Evolutionary conservation across 768 basidiomycete genomes (phyloP).

Genomic region (Boletus eberwhitei): DNA sequence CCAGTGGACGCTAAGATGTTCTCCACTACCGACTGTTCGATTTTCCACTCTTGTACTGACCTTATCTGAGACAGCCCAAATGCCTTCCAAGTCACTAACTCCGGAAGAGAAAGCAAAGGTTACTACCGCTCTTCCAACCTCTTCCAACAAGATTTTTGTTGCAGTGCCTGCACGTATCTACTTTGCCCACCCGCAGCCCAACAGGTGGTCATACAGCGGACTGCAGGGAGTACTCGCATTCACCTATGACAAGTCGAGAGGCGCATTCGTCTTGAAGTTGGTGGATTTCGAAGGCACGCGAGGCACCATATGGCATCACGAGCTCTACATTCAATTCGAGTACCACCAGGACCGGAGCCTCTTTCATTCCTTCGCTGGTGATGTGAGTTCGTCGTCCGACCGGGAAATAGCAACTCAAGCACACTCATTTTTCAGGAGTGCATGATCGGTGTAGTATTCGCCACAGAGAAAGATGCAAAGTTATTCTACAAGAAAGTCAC

Average conservation of each 20-base stretch:
- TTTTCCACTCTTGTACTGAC: not conserved
- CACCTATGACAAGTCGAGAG: conserved; percentile 54
- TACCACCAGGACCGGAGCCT: conserved; percentile 82
- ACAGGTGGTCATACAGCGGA: conserved; percentile 83
- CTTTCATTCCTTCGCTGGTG: conserved; percentile 90
- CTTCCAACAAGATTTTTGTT: conserved; percentile 68
- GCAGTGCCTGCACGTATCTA: conserved; percentile 89
- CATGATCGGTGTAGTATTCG: conserved; percentile 89
- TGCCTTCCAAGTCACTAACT: conserved; percentile 73
- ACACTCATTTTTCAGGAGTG: conserved; percentile 54
- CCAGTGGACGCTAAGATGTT: conserved; percentile 1
- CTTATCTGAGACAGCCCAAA: conserved; percentile 25
- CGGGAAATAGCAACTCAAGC: not conserved
- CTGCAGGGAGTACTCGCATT: conserved; percentile 84
- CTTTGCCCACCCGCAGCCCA: conserved; percentile 75
- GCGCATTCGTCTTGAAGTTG: conserved; percentile 63
- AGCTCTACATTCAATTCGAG: conserved; percentile 78
- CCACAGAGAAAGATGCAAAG: conserved; percentile 81
- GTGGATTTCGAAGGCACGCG: conserved; percentile 83
- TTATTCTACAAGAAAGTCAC: conserved; percentile 83
- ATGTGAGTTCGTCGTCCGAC: conserved; percentile 60
- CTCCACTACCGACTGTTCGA: not conserved
- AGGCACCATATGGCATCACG: conserved; percentile 91
- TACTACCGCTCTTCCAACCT: conserved; percentile 53
- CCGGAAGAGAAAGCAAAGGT: conserved; percentile 77